Base-by-base conservation (phyloP, 176 grass and related monocot species). In the Phyllostachys edulis region DNA sequence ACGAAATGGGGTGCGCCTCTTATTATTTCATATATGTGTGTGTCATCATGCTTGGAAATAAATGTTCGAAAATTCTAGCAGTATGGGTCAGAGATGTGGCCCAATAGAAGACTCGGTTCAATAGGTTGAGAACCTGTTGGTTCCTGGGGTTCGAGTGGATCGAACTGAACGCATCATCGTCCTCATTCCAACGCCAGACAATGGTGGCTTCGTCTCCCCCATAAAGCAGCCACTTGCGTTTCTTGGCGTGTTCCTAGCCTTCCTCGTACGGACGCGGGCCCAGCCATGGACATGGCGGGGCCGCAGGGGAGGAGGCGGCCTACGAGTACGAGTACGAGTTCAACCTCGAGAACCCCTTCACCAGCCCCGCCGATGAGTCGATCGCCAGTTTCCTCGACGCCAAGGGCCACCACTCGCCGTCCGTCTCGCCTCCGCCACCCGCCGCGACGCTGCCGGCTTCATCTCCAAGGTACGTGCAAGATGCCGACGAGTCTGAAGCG, bases 291-390 rank as follows among this genome's bases (percentile, higher is more conserved):
- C 36, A 74, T 91, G 86, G 81, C 74, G 51, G 71, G 21, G 45
- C 36, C 36, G 36, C 36, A 5, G 29, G 18, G 21, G 69, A 60
- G 5, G 56, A 39, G 37, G 66, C 45, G 42, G 69, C 20, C 15
- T 38, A 38, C 37, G 2, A 38, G 37, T 83, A 24, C 68, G 82
- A 78, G 52, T 75, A 70, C 88, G 95, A 92, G 80, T 97, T 92
- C 88, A 93, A 98, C 83, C 93, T 98, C 27, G 96, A 95, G 46
- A 98, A 95, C 86, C 96, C 96, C 12, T 93, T 98, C 89, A 93
- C 84, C 51, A 91, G 87, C 85, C 83, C 91, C 79, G 89, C 76
- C 20, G 93, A 97, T 69, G 92, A 94, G 75, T 79, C 82, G 82
- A 88, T 91, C 63, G 54, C 86, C 76, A 75, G 56, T 24, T 71